Base-by-base conservation (phyloP, 1,139 yeast species). In the Komagataea norvegica region DNA sequence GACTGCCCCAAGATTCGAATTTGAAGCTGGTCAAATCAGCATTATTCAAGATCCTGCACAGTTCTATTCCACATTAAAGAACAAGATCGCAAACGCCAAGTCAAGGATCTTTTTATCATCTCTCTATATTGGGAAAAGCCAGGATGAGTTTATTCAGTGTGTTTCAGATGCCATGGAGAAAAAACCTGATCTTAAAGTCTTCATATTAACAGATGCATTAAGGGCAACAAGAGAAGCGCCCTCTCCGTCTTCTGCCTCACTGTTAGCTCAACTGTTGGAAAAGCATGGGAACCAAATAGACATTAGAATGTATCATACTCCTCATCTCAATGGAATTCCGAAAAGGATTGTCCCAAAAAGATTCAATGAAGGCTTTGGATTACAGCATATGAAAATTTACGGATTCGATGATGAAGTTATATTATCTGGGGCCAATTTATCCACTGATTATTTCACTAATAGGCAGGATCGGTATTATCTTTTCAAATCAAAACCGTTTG, bases 161-260 rank as follows among this genome's bases (percentile, higher is more conserved):
- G 46, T 86, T 4, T 68, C 70, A 13, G 57, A 61, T 5, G 91
- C 96, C 0, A 62, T 91, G 48, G 52, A 58, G 3, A 56, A 58
- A 3, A 86, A 84, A 47, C 73, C 77, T 2, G 63, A 76, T 20
- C 67, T 91, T 41, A 71, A 74, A 46, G 84, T 93, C 2, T 75
- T 74, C 44, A 78, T 93, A 23, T 67, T 91, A 38, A 72, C 91
- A 5, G 99, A 91, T 61, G 95, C 91, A 8, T 69, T 91, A 37
- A 64, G 99, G 49, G 96, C 96, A 0, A 91, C 98, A 0, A 70
- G 99, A 47, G 98, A 91, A 55, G 79, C 91, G 0, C 98, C 98
- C 0, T 61, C 71, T 10, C 64, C 68, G 31, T 83, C 91, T 39
- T 77, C 94, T 10, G 96, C 96, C 0, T 72, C 83, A 26, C 65